Percentiles rank a stretch among this genome's conserved stretches.
Evolutionary conservation across 768 basidiomycete species (phyloP).

Genomic region (Sporobolomyces phaffii): DNA sequence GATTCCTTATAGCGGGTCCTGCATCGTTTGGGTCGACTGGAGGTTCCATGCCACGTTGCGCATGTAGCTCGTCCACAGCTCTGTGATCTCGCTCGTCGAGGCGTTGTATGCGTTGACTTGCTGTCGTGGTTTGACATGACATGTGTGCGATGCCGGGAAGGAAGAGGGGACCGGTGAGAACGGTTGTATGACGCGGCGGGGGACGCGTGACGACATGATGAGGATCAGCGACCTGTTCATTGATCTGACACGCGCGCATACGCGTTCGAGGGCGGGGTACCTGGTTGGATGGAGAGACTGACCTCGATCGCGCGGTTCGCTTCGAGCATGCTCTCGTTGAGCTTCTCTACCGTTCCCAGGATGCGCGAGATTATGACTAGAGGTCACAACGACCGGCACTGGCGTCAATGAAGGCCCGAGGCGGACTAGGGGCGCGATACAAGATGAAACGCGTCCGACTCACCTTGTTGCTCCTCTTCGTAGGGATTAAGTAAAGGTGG

Average conservation of each 20-base stretch:
- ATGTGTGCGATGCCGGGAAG: no score
- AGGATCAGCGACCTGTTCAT: no score
- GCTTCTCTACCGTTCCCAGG: slow-evolving; percentile 39
- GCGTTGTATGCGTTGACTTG: slow-evolving; percentile 40
- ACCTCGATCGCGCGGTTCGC: slow-evolving; percentile 36
- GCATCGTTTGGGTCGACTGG: slow-evolving; percentile 13
- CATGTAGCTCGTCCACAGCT: slow-evolving; percentile 40
- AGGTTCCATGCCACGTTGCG: slow-evolving; percentile 41
- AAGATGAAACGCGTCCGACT: not conserved
- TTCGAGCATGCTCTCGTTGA: slow-evolving; percentile 41
- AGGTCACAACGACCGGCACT: no score
- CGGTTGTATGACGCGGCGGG: no score
- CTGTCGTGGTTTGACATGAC: no score
- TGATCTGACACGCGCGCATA: no score
- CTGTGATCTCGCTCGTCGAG: slow-evolving; percentile 28
- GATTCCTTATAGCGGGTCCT: slow-evolving; percentile 14
- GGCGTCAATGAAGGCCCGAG: not conserved
- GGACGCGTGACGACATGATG: no score
- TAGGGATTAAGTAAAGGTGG: slow-evolving; percentile 38
- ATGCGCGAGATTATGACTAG: slow-evolving; percentile 32
- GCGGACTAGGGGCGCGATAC: not conserved
- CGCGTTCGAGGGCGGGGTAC: no score
- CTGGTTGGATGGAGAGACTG: no score
- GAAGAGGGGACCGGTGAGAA: not conserved
- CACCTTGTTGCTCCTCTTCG: slow-evolving; percentile 37